Evolutionary conservation across 345 rosid species (phyloP).

Genomic region (Cochlearia excelsa): DNA sequence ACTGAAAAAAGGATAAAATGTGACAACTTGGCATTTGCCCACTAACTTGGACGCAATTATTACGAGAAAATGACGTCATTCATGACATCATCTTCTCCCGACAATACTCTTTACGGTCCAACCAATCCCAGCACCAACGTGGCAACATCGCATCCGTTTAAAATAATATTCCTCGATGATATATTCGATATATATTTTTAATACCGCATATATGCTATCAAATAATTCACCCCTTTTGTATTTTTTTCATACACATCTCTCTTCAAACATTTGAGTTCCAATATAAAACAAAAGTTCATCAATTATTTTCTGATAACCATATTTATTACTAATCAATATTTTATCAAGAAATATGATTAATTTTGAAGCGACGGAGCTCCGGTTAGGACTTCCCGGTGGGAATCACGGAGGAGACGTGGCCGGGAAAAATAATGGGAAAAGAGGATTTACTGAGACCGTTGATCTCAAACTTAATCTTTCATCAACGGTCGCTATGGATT

Average conservation of each 20-base stretch:
- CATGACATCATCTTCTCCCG: conserved; percentile 56
- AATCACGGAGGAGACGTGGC: conserved; percentile 28
- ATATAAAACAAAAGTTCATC: not conserved
- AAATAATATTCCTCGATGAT: not conserved
- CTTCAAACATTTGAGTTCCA: not conserved
- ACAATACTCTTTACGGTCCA: conserved; percentile 44
- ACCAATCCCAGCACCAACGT: conserved; percentile 42
- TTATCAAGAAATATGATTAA: conserved; percentile 45
- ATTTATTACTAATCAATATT: not conserved
- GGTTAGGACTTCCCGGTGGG: conserved; percentile 67
- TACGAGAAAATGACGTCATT: conserved; percentile 40
- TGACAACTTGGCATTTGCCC: conserved; percentile 43
- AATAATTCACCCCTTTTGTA: conserved; percentile 18
- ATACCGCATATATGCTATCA: conserved; percentile 33
- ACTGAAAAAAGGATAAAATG: conserved; percentile 18
- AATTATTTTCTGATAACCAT: too few relatives aligned
- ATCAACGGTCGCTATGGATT: conserved; percentile 38
- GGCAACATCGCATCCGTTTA: conserved; percentile 50
- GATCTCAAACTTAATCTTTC: conserved; percentile 75
- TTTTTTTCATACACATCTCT: conserved; percentile 28
- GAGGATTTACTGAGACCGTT: conserved; percentile 65
- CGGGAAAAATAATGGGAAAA: conserved; percentile 45
- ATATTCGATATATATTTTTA: conserved; percentile 28
- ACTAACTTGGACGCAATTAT: conserved; percentile 48
- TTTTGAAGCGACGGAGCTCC: conserved; percentile 84